Evolutionary conservation across 2,329 filamentous ascomycete species (phyloP).

Genomic region (Colletotrichum eleusines): DNA sequence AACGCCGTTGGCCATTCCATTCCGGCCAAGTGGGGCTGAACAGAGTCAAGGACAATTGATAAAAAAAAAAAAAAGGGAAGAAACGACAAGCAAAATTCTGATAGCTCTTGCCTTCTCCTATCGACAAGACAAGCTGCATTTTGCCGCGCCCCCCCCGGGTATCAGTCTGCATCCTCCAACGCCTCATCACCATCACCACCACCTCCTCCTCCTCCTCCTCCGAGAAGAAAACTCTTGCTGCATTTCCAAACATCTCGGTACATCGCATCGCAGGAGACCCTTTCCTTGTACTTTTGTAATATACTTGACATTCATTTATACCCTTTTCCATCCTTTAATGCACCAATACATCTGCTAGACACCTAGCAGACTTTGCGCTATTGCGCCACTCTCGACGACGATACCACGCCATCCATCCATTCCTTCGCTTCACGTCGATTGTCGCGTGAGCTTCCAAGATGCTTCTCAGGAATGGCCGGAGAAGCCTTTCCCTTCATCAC

Average conservation of each 20-base stretch:
- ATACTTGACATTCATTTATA: slow-evolving; percentile 23
- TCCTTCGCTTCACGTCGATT: slow-evolving; percentile 7
- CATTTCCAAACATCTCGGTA: slow-evolving; percentile 2
- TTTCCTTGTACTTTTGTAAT: slow-evolving; percentile 38
- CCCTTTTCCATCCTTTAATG: slow-evolving; percentile 34
- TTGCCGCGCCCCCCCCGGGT: background rate
- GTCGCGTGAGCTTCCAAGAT: slow-evolving; percentile 33
- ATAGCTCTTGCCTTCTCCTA: slow-evolving; percentile 16
- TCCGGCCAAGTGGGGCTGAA: background rate
- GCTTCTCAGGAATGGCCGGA: slow-evolving; percentile 39
- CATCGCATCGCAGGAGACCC: slow-evolving; percentile 19
- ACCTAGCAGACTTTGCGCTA: slow-evolving; percentile 21
- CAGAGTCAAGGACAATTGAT: slow-evolving; percentile 9
- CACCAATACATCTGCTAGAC: slow-evolving; percentile 11
- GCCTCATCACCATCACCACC: background rate
- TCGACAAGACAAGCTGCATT: slow-evolving; percentile 16
- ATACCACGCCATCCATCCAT: background rate
- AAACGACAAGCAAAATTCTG: slow-evolving; percentile 22
- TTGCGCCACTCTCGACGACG: slow-evolving; percentile 4
- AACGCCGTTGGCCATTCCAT: slow-evolving; percentile 15
- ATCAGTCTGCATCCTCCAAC: slow-evolving; percentile 6
- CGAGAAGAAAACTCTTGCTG: background rate
- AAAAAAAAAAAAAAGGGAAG: background rate
- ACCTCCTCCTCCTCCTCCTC: too few relatives aligned
- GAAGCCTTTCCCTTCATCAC: slow-evolving; percentile 39